These are phyloP conservation scores for Dactylellina haptotyla DNA, from an alignment of 2,329 filamentous ascomycete species.

Conservation along the genomic window DNA sequence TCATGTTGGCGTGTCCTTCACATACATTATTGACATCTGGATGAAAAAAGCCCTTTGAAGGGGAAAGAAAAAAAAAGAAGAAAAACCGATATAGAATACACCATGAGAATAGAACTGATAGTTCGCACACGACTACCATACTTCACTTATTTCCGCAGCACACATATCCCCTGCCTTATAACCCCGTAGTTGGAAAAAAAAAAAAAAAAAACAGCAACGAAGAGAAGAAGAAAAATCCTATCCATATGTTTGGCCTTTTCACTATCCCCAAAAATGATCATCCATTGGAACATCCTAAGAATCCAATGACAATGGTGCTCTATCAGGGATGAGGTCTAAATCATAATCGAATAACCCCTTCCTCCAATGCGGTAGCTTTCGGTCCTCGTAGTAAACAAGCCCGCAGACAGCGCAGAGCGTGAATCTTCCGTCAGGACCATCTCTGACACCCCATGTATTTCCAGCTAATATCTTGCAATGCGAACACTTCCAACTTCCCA, in stretches of 20 bases:
- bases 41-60: too few relatives aligned
- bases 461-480: slow-evolving; percentile 90
- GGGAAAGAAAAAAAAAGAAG: background rate
- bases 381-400: slow-evolving; percentile 24
- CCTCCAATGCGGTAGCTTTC: slow-evolving; percentile 34
- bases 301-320: too few relatives aligned
- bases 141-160: too few relatives aligned
- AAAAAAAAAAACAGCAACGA: too few relatives aligned
- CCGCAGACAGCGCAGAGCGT: slow-evolving; percentile 44
- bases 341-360: slow-evolving; percentile 11
- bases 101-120: slow-evolving; percentile 9
- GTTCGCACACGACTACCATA: too few relatives aligned
- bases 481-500: slow-evolving; percentile 83
- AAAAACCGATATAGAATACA: slow-evolving; percentile 8
- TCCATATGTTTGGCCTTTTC: too few relatives aligned
- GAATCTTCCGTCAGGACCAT: slow-evolving; percentile 78
- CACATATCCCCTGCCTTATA: too few relatives aligned
- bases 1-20: too few relatives aligned
- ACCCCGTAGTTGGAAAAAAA: too few relatives aligned
- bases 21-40: too few relatives aligned
- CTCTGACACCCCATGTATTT: slow-evolving; percentile 92
- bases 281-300: too few relatives aligned
- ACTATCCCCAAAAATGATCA: too few relatives aligned
- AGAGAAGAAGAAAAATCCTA: background rate
- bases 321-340: background rate